Evolutionary conservation across 1,284 basidiomycete species (phyloP), one percentile per base, ranked within the genome.

Genomic region (Tetrapyrgos nigripes): DNA sequence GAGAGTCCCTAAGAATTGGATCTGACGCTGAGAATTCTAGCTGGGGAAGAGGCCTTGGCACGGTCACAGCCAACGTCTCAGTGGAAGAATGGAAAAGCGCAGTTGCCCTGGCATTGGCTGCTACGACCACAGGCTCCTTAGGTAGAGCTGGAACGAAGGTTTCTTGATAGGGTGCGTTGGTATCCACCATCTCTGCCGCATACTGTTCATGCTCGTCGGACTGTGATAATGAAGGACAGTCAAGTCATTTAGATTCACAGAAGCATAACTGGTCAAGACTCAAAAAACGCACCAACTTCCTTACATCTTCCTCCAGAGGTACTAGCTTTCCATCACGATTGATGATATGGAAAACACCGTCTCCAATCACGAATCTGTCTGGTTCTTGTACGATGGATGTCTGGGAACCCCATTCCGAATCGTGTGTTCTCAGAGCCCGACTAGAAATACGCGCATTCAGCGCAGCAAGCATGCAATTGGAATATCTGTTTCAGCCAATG

Each of bases 381-480:
- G 17, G 8, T 40, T 4, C 17, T n/a, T n/a, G n/a, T n/a, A 17
- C 37, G 4, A 40, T 5, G 13, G 37, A n/a, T 40, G 17, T n/a
- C 17, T 40, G 37, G 17, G 31, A 33, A 8, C 31, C 31, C 31
- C 8, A 40, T n/a, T 40, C 37, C 17, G 37, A 5, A n/a, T 40
- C 37, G 6, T 40, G 6, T n/a, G 17, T 17, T 40, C 37, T 17
- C 17, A 40, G 19, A n/a, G 17, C 17, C 5, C 37, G 54, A 24
- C 52, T 23, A 17, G 44, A 23, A 5, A 62, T 24, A 26, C 61
- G 58, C 28, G 58, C 54, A 40, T 62, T 62, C 24, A 62, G 50
- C 1, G 61, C 57, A 5, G 61, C 61, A 52, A 62, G 19, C 33
- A 62, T 57, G 11, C 58, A 55, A 28, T 62, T 62, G 17, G 61